Evolutionary conservation across 345 rosid species (phyloP), one percentile per base, ranked within the genome.

Genomic region (Iberis pinnata): DNA sequence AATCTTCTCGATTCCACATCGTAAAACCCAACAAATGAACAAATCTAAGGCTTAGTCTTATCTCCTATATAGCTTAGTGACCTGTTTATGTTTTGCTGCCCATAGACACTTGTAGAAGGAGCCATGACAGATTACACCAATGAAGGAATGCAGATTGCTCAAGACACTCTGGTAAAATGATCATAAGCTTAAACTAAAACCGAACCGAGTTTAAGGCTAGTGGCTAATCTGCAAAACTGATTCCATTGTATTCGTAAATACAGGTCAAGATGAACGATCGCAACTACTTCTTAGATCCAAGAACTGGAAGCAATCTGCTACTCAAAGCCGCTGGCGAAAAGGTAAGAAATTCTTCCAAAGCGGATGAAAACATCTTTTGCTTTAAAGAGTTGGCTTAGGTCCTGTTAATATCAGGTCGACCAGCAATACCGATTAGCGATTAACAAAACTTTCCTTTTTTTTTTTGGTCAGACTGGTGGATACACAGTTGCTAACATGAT

Each of bases 101-200:
- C 70, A 65, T 73, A 88, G 98, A 77, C 93, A 9, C 76, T 88
- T 17, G 54, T 73, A 43, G 97, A 83, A 39, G 98, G 97, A 68
- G 97, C 96, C 45, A 92, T 92, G 97, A 36, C 69, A 27, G 90
- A 86, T 9, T 65, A 88, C 70, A 80, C 97, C 25, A 73, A 86
- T 31, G 75, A 64, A 61, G 98, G 98, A 62, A 92, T 88, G 95
- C 75, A 92, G 73, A 67, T 92, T 50, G 98, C 97, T 65, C 83
- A 85, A 70, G 87, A 88, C 14, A 70, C 74, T 8, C 66, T 92
- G 88, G 97, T 85, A 83, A n/a, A n/a, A 27, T 59, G n/a, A 7
- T 51, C 56, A 38, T 19, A 36, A 39, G n/a, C 64, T 19, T 32
- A 11, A 6, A 35, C 10, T 12, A 65, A 49, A n/a, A n/a, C n/a